A percentile compares a stretch with the other conserved stretches of the same genome.
These are phyloP conservation scores for Lipomyces chichibuensis DNA, from an alignment of 805 yeast genomes.

Conservation along the genomic window DNA sequence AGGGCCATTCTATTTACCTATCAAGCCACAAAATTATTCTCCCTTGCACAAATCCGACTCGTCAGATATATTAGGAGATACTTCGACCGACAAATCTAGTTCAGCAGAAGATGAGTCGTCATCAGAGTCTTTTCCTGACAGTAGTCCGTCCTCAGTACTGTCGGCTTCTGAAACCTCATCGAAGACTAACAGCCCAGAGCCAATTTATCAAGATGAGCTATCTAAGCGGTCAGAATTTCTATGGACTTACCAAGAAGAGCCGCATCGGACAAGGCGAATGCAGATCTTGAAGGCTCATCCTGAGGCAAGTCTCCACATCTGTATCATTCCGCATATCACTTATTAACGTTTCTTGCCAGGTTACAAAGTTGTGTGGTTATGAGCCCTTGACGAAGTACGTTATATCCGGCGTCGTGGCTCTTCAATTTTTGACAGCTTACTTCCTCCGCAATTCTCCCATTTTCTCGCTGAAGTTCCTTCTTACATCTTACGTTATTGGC, in stretches of 20 bases:
- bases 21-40: slow-evolving; percentile 10
- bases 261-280: slow-evolving; percentile 75
- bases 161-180: slow-evolving; percentile 12
- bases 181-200: neutral
- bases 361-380: slow-evolving; percentile 76
- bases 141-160: slow-evolving; percentile 10
- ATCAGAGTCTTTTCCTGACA: neutral
- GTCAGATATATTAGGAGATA: neutral
- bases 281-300: slow-evolving; percentile 76
- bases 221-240: slow-evolving; percentile 57
- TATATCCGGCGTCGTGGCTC: slow-evolving; percentile 61
- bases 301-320: slow-evolving; percentile 47
- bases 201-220: slow-evolving; percentile 8
- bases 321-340: neutral
- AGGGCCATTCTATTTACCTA: slow-evolving; percentile 24
- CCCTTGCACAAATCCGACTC: neutral
- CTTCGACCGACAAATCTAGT: neutral
- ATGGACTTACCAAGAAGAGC: slow-evolving; percentile 83
- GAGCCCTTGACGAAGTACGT: slow-evolving; percentile 86
- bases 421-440: slow-evolving; percentile 72
- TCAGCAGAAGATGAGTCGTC: neutral
- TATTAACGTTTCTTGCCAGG: slow-evolving; percentile 5
- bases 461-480: slow-evolving; percentile 57
- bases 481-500: slow-evolving; percentile 75
- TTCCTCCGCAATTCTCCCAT: slow-evolving; percentile 59